Conservation (phyloP, 1,284 basidiomycete species). For the Moniliella sp. region DNA sequence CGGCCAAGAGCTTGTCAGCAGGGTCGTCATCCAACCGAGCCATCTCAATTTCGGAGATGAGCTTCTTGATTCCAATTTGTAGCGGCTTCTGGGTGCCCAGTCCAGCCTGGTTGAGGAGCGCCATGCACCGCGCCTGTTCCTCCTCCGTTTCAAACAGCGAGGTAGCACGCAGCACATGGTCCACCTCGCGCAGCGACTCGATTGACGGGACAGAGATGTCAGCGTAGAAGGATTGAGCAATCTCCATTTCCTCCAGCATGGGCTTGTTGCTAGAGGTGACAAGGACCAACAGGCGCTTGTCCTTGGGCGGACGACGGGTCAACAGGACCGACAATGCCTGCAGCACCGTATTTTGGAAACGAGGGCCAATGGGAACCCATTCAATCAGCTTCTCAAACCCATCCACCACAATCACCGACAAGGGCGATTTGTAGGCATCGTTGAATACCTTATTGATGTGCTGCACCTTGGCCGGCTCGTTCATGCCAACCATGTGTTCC, state of each 20-base stretch:
- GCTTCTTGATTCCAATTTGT: slow-evolving; percentile 64
- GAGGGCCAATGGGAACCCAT: slow-evolving; percentile 89
- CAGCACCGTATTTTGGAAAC: slow-evolving; percentile 82
- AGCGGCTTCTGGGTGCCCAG: slow-evolving; percentile 46
- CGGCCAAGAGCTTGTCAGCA: slow-evolving; percentile 33
- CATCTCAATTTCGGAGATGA: slow-evolving; percentile 84
- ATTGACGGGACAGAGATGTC: slow-evolving; percentile 70
- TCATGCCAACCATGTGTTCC: slow-evolving; percentile 87
- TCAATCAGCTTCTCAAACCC: slow-evolving; percentile 32
- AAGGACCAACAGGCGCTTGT: slow-evolving; percentile 65
- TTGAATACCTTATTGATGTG: slow-evolving; percentile 81
- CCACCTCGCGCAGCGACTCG: slow-evolving; percentile 49
- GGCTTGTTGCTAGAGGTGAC: slow-evolving; percentile 73
- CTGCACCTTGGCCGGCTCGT: slow-evolving; percentile 69
- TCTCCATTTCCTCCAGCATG: slow-evolving; percentile 71
- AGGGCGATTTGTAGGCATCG: slow-evolving; percentile 88
- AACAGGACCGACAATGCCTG: slow-evolving; percentile 78
- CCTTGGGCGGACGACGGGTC: slow-evolving; percentile 79
- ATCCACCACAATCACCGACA: slow-evolving; percentile 95
- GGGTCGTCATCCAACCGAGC: slow-evolving; percentile 52
- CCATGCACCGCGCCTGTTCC: slow-evolving; percentile 46
- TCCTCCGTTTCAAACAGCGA: slow-evolving; percentile 47
- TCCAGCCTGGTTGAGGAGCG: slow-evolving; percentile 54
- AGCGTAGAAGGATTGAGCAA: slow-evolving; percentile 67
- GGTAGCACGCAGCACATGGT: slow-evolving; percentile 60